Percentiles rank a stretch among this genome's conserved stretches.
These are phyloP conservation scores for Catharanthus roseus DNA, from an alignment of 257 asterid genomes.

Conservation along the genomic window DNA sequence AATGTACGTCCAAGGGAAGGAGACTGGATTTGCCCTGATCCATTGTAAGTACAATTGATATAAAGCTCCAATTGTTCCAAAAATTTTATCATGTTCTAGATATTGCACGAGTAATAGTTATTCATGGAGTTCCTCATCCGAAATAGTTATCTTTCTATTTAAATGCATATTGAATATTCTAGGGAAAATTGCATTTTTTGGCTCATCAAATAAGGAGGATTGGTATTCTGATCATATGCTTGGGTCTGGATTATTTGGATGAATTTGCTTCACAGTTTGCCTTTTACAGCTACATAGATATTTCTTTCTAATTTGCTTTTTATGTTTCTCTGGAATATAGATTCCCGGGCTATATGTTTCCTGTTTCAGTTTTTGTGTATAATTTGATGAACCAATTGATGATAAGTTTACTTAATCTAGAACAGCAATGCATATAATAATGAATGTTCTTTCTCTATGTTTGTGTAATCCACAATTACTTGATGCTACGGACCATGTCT, in stretches of 20 bases:
- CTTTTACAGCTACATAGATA: neutral
- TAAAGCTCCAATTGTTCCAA: neutral
- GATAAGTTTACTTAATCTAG: neutral
- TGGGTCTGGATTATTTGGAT: neutral
- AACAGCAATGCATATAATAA: neutral
- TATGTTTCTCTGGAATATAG: neutral
- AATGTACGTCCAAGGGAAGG: constrained; percentile 90
- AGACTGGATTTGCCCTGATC: constrained; percentile 89
- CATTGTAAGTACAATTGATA: constrained; percentile 43
- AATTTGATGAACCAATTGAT: neutral
- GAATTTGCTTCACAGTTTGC: neutral
- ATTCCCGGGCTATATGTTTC: neutral
- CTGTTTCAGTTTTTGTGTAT: too few species aligned
- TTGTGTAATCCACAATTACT: neutral
- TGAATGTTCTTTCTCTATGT: neutral
- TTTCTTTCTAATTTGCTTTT: neutral
- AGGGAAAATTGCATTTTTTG: neutral
- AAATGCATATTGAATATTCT: neutral
- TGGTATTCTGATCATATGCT: neutral
- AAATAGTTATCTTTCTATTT: neutral
- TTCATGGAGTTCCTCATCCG: neutral
- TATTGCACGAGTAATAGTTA: neutral
- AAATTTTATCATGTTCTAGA: constrained; percentile 9
- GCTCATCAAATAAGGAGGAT: neutral
- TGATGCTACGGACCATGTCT: neutral